Evolutionary conservation across 495 filamentous ascomycete species (phyloP).

Genomic region (Aspergillus egyptiacus): DNA sequence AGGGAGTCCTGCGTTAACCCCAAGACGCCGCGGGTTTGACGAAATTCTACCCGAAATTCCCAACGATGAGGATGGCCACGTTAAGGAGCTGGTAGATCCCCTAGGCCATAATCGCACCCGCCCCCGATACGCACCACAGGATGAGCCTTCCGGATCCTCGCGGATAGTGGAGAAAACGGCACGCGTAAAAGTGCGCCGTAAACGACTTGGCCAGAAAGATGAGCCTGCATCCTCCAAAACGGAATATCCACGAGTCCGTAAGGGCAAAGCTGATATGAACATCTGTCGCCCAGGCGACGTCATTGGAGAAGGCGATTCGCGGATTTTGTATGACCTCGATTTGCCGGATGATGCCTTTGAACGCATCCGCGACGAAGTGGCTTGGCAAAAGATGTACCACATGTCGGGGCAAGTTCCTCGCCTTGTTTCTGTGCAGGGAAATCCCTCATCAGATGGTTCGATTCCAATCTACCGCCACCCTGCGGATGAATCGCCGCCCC

Average conservation of each 20-base stretch:
- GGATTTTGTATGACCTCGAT: conserved; percentile 61
- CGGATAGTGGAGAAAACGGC: conserved; percentile 18
- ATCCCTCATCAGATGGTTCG: conserved; percentile 61
- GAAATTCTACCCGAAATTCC: conserved; percentile 17
- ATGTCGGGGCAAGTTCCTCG: conserved; percentile 87
- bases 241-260: conserved; percentile 8
- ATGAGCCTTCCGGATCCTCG: conserved; percentile 2
- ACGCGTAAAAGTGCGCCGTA: conserved; percentile 28
- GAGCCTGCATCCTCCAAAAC: conserved; percentile 12
- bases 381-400: conserved; percentile 91
- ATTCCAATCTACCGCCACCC: conserved; percentile 93
- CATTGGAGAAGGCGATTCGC: conserved; percentile 75
- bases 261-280: conserved; percentile 14
- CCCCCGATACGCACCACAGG: conserved; percentile 16
- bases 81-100: conserved; percentile 21
- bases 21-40: conserved; percentile 7
- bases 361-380: conserved; percentile 66
- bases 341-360: conserved; percentile 59
- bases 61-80: conserved; percentile 19
- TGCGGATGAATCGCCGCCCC: conserved; percentile 77
- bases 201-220: conserved; percentile 25
- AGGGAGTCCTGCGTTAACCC: neutral
- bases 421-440: conserved; percentile 86
- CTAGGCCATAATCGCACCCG: conserved; percentile 8
- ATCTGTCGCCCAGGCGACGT: conserved; percentile 27